phyloP scores from a whole-genome alignment of 2,329 filamentous ascomycete genomes.

The Neoascochyta sp. region DNA sequence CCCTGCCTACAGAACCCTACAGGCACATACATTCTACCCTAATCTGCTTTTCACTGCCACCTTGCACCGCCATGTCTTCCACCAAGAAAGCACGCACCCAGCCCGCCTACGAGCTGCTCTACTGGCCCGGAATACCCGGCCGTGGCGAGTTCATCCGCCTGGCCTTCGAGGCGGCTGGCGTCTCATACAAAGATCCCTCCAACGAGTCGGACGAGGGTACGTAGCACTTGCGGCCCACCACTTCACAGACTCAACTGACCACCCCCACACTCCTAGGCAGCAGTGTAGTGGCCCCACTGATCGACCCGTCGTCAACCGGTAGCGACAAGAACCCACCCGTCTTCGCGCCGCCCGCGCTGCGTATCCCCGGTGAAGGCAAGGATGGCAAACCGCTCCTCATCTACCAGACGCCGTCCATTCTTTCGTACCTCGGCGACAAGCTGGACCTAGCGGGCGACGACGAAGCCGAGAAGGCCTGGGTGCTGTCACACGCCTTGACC shows the following conservation, averaged over 20 bases:
- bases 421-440: conserved; percentile 63
- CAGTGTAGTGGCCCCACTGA: conserved; percentile 49
- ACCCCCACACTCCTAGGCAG: conserved; percentile 35
- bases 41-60: conserved; percentile 1
- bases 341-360: conserved; percentile 64
- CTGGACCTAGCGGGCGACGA: conserved; percentile 55
- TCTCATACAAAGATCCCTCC: conserved; percentile 61
- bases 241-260: not conserved
- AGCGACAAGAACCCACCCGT: conserved; percentile 58
- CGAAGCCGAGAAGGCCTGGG: conserved; percentile 51
- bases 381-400: conserved; percentile 58
- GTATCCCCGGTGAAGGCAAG: conserved; percentile 45
- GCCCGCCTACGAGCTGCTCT: conserved; percentile 61
- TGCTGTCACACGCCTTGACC: conserved; percentile 64
- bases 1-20: not conserved
- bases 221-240: conserved; percentile 1
- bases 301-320: conserved; percentile 44
- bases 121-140: conserved; percentile 69
- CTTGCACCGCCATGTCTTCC: conserved; percentile 16
- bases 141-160: conserved; percentile 73
- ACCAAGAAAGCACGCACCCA: conserved; percentile 29
- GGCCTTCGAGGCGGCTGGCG: conserved; percentile 64
- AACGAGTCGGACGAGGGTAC: conserved; percentile 47
- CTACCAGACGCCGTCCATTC: conserved; percentile 68
- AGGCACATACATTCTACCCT: not conserved